phyloP scores from a whole-genome alignment of 2,329 filamentous ascomycete species.

The Nemania sp. region DNA sequence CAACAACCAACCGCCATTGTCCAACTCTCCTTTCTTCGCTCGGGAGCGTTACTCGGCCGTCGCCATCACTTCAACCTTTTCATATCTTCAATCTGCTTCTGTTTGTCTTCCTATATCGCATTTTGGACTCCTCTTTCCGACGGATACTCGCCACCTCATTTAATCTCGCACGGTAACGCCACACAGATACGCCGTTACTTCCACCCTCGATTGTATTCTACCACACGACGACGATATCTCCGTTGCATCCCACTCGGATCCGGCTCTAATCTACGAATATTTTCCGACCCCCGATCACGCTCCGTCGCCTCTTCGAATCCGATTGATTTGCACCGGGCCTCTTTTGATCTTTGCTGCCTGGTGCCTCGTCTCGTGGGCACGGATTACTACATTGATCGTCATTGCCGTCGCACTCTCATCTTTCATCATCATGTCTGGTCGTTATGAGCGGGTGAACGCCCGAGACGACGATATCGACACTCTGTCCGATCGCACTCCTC shows the following conservation, averaged over 20 bases:
- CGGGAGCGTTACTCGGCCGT: too few species aligned
- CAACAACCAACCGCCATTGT: too few species aligned
- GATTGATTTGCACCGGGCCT: background rate
- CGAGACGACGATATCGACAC: conserved; percentile 56
- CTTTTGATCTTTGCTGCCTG: background rate
- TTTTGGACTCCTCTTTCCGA: conserved; percentile 7
- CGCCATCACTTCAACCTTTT: background rate
- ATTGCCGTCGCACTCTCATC: background rate
- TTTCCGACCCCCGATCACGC: background rate
- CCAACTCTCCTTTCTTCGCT: too few species aligned
- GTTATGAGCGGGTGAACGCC: conserved; percentile 63
- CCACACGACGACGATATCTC: too few species aligned
- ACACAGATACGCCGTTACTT: too few species aligned
- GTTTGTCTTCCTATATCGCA: conserved; percentile 17
- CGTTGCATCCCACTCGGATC: background rate
- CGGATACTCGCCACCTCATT: background rate
- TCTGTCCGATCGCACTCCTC: conserved; percentile 39
- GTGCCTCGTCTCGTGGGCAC: background rate
- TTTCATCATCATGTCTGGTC: conserved; percentile 51
- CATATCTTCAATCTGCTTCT: background rate
- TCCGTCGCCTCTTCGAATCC: background rate
- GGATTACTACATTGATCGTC: background rate
- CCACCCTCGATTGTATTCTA: too few species aligned
- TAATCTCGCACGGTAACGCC: conserved; percentile 2
- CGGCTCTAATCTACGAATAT: background rate